Base-by-base conservation (phyloP, 805 yeast species). In the Saccharomycopsis sp. region DNA sequence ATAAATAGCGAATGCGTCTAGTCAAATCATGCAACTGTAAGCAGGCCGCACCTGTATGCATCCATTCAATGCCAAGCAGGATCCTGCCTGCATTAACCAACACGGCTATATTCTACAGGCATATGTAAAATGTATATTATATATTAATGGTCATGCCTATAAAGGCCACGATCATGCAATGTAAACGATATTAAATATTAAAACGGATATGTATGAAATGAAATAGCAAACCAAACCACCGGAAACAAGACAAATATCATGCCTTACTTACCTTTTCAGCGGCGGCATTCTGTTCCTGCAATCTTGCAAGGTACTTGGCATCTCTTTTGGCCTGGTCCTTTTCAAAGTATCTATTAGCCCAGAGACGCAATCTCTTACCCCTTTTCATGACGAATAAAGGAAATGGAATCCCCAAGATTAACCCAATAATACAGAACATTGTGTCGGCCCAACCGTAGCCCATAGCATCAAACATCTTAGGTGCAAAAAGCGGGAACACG, bases 391-490 rank as follows among this genome's bases (percentile, higher is more conserved):
- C 82, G 58, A 81, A 76, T 15, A 83, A 65, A 2, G 91, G 90
- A 73, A 81, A 81, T 1, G 91, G 90, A n/a, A 84, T 70, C 8
- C 89, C 88, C 55, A 85, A 72, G 0, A 76, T 77, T 15, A 84
- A 60, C 7, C 80, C 85, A 54, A 85, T 69, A 47, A 84, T 73
- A 0, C 79, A 90, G 68, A 84, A 81, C 64, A 86, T 67, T 0
- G 87, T 79, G 66, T 81, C 80, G 23, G 88, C 87, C 90, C 89
- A 85, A 3, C 88, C 89, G 64, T 83, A 84, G 20, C 85, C 85
- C 52, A 86, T 68, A 20, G 63, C 64, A 52, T 69, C 70, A 67
- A 83, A 86, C 85, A 86, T 80, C 7, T 77, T 71, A 7, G 74
- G 69, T 1, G 86, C 87, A 68, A 84, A 83, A 49, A 85, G 70